These are phyloP conservation scores for Phytophthora ohioensis DNA, from an alignment of 352 stramenopile genomes.

Conservation along the genomic window DNA sequence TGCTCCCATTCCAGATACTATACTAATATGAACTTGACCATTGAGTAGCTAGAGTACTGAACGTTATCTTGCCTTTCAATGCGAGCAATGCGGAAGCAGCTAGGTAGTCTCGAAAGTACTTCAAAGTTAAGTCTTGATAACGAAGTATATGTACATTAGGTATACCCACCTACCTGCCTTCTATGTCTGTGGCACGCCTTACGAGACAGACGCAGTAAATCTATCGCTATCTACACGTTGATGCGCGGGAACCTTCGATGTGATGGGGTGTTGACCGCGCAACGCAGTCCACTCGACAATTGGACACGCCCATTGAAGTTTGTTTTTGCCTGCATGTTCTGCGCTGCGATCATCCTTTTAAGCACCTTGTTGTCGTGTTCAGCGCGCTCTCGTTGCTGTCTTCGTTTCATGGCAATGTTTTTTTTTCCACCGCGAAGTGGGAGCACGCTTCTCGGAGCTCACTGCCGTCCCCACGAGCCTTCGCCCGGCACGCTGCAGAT, in stretches of 20 bases:
- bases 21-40: too few species aligned
- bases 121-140: too few species aligned
- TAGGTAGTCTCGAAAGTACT: too few species aligned
- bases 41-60: too few species aligned
- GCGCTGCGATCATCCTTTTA: slow-evolving; percentile 29
- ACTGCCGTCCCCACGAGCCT: not conserved
- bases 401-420: not conserved
- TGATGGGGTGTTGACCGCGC: not conserved
- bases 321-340: slow-evolving; percentile 24
- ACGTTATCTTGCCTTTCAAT: too few species aligned
- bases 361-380: slow-evolving; percentile 32
- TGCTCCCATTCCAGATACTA: slow-evolving; percentile 12
- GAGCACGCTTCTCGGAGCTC: not conserved
- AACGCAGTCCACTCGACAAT: slow-evolving; percentile 1
- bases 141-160: too few species aligned
- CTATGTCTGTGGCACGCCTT: too few species aligned
- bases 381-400: slow-evolving; percentile 6
- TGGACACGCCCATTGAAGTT: slow-evolving; percentile 18
- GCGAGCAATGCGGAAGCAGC: too few species aligned
- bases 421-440: slow-evolving; percentile 10
- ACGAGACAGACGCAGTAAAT: not conserved
- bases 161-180: too few species aligned
- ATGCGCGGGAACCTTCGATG: slow-evolving; percentile 14
- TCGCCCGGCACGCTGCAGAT: slow-evolving; percentile 10
- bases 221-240: not conserved